These are phyloP conservation scores for Thozetella sp. DNA, from an alignment of 495 filamentous ascomycete species.

Conservation along the genomic window DNA sequence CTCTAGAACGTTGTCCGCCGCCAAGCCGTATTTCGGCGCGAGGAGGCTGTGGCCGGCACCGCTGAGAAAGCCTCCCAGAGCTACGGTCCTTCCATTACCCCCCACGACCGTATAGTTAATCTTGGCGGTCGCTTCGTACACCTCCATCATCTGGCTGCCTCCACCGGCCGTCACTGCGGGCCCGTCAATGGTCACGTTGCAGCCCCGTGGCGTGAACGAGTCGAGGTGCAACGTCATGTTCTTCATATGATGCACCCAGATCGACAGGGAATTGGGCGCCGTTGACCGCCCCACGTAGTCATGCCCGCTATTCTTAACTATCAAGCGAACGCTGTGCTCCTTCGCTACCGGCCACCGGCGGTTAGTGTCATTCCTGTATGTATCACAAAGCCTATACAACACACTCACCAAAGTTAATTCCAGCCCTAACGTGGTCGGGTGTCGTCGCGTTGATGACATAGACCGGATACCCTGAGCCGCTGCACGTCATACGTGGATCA, in stretches of 20 bases:
- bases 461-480: slow-evolving; percentile 37
- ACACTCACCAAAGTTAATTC: slow-evolving; percentile 34
- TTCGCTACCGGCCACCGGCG: slow-evolving; percentile 23
- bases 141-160: slow-evolving; percentile 29
- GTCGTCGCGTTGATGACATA: slow-evolving; percentile 44
- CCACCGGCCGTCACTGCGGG: slow-evolving; percentile 32
- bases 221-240: slow-evolving; percentile 27
- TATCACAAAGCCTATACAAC: not conserved
- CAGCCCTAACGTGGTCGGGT: slow-evolving; percentile 35
- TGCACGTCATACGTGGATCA: slow-evolving; percentile 25
- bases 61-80: slow-evolving; percentile 55
- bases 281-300: slow-evolving; percentile 53
- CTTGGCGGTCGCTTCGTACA: slow-evolving; percentile 23
- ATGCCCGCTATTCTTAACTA: slow-evolving; percentile 66
- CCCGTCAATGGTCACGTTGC: slow-evolving; percentile 23
- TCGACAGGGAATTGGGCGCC: slow-evolving; percentile 42
- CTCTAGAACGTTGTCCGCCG: slow-evolving; percentile 60
- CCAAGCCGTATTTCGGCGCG: slow-evolving; percentile 56
- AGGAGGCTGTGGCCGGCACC: slow-evolving; percentile 63
- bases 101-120: slow-evolving; percentile 29
- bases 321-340: slow-evolving; percentile 54
- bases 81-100: slow-evolving; percentile 20
- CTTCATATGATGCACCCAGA: slow-evolving; percentile 48
- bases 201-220: slow-evolving; percentile 29
- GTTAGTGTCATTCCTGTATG: slow-evolving; percentile 2